Percentiles rank a stretch among this genome's conserved stretches.
phyloP scores from a whole-genome alignment of 495 filamentous ascomycete species.

The Penicillium flavigenum region DNA sequence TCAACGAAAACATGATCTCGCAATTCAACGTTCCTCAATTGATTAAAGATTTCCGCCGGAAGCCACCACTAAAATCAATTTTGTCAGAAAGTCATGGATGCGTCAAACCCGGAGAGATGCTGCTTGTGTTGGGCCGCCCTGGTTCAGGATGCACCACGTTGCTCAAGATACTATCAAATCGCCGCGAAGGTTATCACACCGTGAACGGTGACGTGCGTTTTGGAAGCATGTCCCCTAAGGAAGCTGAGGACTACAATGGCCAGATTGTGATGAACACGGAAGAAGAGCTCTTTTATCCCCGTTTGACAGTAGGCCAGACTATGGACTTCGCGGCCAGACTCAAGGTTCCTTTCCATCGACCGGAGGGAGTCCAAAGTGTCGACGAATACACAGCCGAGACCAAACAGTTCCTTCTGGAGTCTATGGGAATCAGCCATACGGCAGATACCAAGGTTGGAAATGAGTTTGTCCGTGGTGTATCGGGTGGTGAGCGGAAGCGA shows the following conservation, averaged over 20 bases:
- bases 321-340: constrained; percentile 60
- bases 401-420: constrained; percentile 69
- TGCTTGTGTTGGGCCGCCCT: constrained; percentile 45
- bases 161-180: constrained; percentile 66
- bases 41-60: constrained; percentile 35
- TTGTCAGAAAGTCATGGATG: constrained; percentile 41
- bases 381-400: constrained; percentile 48
- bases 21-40: constrained; percentile 54
- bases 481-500: constrained; percentile 76
- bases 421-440: constrained; percentile 75
- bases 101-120: constrained; percentile 54
- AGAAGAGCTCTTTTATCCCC: constrained; percentile 70
- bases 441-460: constrained; percentile 79
- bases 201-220: constrained; percentile 57
- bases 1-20: constrained; percentile 51
- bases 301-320: constrained; percentile 67
- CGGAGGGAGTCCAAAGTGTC: constrained; percentile 37
- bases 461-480: constrained; percentile 73
- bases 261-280: constrained; percentile 71
- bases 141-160: constrained; percentile 47
- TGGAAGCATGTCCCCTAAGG: constrained; percentile 53
- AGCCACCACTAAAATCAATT: constrained; percentile 36
- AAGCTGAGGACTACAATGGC: constrained; percentile 60
- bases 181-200: constrained; percentile 53
- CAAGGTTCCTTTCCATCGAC: constrained; percentile 35